A percentile compares a stretch with the other conserved stretches of the same genome.
Conservation (phyloP, 1,139 yeast genomes). For the Candida sp. region DNA sequence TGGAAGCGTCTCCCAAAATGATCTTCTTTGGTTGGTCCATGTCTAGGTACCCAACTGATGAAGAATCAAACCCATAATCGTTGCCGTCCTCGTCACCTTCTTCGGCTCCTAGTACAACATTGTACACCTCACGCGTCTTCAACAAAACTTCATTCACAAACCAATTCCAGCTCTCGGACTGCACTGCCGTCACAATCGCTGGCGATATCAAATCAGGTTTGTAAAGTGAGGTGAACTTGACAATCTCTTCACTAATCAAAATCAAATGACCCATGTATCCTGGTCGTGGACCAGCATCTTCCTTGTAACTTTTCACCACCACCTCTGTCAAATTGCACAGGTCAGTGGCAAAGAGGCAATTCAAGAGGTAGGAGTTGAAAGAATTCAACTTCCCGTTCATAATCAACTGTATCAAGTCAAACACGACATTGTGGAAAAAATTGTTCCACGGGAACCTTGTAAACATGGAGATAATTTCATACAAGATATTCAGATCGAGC, state of each 20-base stretch:
- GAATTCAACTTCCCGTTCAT: slow-evolving; percentile 54
- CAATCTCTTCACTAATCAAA: slow-evolving; percentile 52
- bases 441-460: slow-evolving; percentile 51
- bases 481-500: slow-evolving; percentile 42
- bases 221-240: slow-evolving; percentile 51
- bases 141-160: slow-evolving; percentile 46
- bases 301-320: slow-evolving; percentile 34
- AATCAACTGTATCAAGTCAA: slow-evolving; percentile 52
- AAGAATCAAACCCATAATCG: slow-evolving; percentile 34
- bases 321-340: slow-evolving; percentile 37
- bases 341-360: slow-evolving; percentile 10
- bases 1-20: slow-evolving; percentile 38
- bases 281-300: slow-evolving; percentile 35
- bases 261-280: slow-evolving; percentile 55
- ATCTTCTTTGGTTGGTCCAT: slow-evolving; percentile 31
- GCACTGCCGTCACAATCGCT: slow-evolving; percentile 40
- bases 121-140: slow-evolving; percentile 50
- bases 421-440: slow-evolving; percentile 54
- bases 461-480: slow-evolving; percentile 38
- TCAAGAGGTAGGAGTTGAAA: slow-evolving; percentile 33
- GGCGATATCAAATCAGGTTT: slow-evolving; percentile 54
- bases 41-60: slow-evolving; percentile 40
- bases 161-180: slow-evolving; percentile 48
- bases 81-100: slow-evolving; percentile 20
- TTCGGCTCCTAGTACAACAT: slow-evolving; percentile 50